Percentiles rank a stretch among this genome's conserved stretches.
Conservation (phyloP, 1,139 yeast genomes). For the Debaryomycetaceae sp. region DNA sequence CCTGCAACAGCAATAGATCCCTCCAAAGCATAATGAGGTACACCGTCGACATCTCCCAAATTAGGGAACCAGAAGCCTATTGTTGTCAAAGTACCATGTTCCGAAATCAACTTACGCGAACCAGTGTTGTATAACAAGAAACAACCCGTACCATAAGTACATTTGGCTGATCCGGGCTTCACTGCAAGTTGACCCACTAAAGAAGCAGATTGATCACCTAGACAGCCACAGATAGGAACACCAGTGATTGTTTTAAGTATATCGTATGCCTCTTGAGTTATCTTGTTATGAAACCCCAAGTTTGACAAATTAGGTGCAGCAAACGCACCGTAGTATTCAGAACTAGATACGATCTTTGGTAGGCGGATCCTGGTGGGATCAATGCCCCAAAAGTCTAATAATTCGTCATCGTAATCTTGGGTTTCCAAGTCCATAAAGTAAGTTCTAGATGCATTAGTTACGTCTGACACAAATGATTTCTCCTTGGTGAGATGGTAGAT, state of each 20-base stretch:
- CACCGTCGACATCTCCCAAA: conserved; percentile 45
- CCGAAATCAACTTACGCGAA: conserved; percentile 55
- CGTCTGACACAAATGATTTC: conserved; percentile 72
- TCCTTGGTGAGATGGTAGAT: conserved; percentile 80
- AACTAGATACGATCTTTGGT: conserved; percentile 78
- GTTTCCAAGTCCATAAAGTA: conserved; percentile 84
- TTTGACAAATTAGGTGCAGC: conserved; percentile 52
- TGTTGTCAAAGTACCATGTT: conserved; percentile 84
- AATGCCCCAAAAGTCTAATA: conserved; percentile 75
- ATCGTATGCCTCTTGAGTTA: conserved; percentile 50
- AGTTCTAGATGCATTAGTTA: conserved; percentile 89
- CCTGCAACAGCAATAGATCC: conserved; percentile 98
- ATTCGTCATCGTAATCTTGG: conserved; percentile 69
- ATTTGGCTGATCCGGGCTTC: conserved; percentile 80
- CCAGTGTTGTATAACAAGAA: conserved; percentile 91
- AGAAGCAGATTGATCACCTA: conserved; percentile 95
- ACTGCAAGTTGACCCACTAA: conserved; percentile 90
- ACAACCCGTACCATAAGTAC: conserved; percentile 98
- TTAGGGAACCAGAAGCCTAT: conserved; percentile 87
- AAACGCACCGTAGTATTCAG: conserved; percentile 77
- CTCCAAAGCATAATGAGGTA: conserved; percentile 87
- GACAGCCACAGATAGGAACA: conserved; percentile 81
- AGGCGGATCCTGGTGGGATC: conserved; percentile 66
- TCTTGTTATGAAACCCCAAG: conserved; percentile 49
- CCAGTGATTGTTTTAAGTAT: conserved; percentile 49